Conservation (phyloP, 768 basidiomycete genomes). For the Russula virescens region DNA sequence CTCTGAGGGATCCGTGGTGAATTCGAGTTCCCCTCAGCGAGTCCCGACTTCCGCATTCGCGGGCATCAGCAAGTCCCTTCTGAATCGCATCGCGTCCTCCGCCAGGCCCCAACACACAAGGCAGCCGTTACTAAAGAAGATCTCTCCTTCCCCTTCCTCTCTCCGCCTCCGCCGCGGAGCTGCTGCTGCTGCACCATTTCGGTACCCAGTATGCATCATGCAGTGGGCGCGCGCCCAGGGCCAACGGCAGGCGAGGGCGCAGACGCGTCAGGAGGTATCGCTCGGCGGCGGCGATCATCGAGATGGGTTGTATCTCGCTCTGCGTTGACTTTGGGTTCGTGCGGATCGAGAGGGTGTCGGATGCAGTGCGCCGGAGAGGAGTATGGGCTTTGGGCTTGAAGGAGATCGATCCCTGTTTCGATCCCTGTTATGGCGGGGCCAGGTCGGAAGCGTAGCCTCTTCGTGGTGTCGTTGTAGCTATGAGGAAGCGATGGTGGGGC, state of each 20-base stretch:
- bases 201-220: constrained; percentile 82
- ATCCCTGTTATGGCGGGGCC: not conserved
- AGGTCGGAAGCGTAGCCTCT: constrained; percentile 12
- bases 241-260: constrained; percentile 45
- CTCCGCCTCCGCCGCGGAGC: no score
- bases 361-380: constrained; percentile 73
- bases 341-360: constrained; percentile 81
- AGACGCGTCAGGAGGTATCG: constrained; percentile 67
- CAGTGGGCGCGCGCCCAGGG: constrained; percentile 43
- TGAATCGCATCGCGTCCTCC: constrained; percentile 66
- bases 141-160: constrained; percentile 58
- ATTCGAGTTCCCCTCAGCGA: constrained; percentile 77
- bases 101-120: constrained; percentile 88
- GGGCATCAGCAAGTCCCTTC: constrained; percentile 51
- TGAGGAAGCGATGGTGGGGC: not conserved
- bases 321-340: constrained; percentile 82
- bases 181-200: constrained; percentile 47
- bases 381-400: constrained; percentile 76
- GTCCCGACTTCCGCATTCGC: constrained; percentile 57
- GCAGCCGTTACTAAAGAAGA: constrained; percentile 88
- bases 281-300: constrained; percentile 84
- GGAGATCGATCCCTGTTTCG: not conserved
- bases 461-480: not conserved
- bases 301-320: constrained; percentile 70
- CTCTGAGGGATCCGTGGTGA: constrained; percentile 88